Conservation (phyloP, 2,329 filamentous ascomycete species). For the Penicillium sp. region DNA sequence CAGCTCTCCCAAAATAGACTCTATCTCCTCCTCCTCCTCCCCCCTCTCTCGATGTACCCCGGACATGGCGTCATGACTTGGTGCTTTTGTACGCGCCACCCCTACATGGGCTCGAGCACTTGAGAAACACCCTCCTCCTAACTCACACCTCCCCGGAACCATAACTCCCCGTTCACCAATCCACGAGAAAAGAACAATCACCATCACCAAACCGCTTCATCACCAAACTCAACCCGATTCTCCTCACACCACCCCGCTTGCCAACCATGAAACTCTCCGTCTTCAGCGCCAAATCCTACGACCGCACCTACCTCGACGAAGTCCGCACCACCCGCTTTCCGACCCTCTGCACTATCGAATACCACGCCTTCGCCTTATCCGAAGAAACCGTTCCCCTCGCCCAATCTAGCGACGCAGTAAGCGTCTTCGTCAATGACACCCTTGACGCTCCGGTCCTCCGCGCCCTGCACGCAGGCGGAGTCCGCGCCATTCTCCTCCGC, state of each 20-base stretch:
- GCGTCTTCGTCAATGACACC: constrained; percentile 70
- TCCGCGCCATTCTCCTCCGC: constrained; percentile 64
- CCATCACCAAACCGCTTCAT: background rate
- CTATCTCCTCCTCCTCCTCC: no score
- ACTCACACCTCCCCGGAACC: background rate
- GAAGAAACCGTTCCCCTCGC: constrained; percentile 61
- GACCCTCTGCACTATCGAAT: constrained; percentile 54
- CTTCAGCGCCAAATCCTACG: constrained; percentile 68
- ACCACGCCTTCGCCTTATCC: constrained; percentile 62
- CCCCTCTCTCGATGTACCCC: background rate
- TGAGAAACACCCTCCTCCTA: no score
- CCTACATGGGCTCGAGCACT: background rate
- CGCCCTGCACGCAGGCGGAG: constrained; percentile 54
- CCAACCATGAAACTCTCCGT: constrained; percentile 61
- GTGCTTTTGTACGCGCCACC: background rate
- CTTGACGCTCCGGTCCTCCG: constrained; percentile 57
- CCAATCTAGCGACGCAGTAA: constrained; percentile 60
- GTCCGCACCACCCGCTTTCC: constrained; percentile 37
- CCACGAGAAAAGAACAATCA: background rate
- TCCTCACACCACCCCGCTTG: background rate
- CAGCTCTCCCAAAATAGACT: background rate
- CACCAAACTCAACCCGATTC: background rate
- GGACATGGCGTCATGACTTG: constrained; percentile 8
- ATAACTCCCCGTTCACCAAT: background rate
- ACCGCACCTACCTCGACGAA: constrained; percentile 58